A percentile compares a stretch with the other conserved stretches of the same genome.
Evolutionary conservation across 176 grass and related monocot species (phyloP).

Genomic region (Lolium perenne): DNA sequence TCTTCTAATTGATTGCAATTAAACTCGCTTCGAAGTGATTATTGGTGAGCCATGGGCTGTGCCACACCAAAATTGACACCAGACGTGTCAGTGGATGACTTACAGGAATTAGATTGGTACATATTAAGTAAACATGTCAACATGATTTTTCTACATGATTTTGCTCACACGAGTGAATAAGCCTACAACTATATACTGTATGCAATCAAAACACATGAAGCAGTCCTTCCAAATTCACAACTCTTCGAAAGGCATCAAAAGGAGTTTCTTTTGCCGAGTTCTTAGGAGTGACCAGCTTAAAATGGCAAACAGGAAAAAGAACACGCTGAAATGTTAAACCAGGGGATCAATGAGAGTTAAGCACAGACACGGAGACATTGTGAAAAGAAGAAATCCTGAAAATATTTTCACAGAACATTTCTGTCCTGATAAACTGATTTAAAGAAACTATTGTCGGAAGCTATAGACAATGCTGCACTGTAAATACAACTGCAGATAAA

Average conservation of each 20-base stretch:
- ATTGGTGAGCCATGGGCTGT: background rate
- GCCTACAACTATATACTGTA: background rate
- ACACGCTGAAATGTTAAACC: background rate
- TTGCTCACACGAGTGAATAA: conserved; percentile 3
- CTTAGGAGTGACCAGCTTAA: background rate
- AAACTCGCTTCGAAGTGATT: background rate
- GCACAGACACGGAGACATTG: background rate
- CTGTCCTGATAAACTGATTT: background rate
- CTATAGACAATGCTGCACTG: background rate
- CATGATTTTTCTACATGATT: conserved; percentile 32
- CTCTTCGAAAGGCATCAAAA: background rate
- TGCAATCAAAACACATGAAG: background rate
- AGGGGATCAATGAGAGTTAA: background rate
- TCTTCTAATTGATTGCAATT: no score
- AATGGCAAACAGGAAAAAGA: background rate
- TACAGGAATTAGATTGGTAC: conserved; percentile 5
- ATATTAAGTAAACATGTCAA: conserved; percentile 2
- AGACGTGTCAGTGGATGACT: background rate
- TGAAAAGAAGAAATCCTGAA: background rate
- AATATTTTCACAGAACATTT: background rate
- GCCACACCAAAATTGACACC: conserved; percentile 9
- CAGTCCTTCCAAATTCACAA: background rate
- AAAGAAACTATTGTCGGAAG: conserved; percentile 6
- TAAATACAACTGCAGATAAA: conserved; percentile 18
- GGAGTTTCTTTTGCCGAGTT: background rate